These are phyloP conservation scores for Yamadazyma diospyri DNA, from an alignment of 1,139 yeast genomes.

Conservation along the genomic window DNA sequence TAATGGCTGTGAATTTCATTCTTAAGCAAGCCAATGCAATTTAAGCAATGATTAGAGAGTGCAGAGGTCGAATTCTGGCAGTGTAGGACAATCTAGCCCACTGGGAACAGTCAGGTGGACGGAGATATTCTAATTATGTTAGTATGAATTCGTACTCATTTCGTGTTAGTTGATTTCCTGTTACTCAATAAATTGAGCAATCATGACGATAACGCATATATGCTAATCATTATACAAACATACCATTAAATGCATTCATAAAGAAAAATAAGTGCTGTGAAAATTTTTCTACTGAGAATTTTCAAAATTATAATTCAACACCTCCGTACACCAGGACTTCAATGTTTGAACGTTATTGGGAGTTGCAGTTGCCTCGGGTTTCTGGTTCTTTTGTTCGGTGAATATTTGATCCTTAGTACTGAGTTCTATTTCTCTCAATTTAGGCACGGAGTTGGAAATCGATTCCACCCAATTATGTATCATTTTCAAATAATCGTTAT, in stretches of 20 bases:
- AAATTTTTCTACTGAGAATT: constrained; percentile 3
- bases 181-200: constrained; percentile 28
- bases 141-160: too few relatives aligned
- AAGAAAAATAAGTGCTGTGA: too few relatives aligned
- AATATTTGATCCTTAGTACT: constrained; percentile 41
- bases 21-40: too few relatives aligned
- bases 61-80: too few relatives aligned
- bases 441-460: constrained; percentile 31
- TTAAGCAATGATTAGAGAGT: too few relatives aligned
- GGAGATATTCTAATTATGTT: too few relatives aligned
- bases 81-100: too few relatives aligned
- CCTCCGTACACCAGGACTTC: constrained; percentile 6
- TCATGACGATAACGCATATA: constrained; percentile 47
- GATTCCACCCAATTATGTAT: constrained; percentile 27
- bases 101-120: too few relatives aligned
- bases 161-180: constrained; percentile 43
- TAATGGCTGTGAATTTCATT: too few relatives aligned
- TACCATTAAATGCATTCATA: too few relatives aligned
- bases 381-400: constrained; percentile 25
- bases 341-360: neutral
- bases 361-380: neutral
- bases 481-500: constrained; percentile 11
- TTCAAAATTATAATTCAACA: constrained; percentile 4
- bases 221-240: constrained; percentile 21
- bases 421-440: constrained; percentile 22